Conservation (phyloP, 2,329 filamentous ascomycete genomes). For the Trichoderma guizhouense region DNA sequence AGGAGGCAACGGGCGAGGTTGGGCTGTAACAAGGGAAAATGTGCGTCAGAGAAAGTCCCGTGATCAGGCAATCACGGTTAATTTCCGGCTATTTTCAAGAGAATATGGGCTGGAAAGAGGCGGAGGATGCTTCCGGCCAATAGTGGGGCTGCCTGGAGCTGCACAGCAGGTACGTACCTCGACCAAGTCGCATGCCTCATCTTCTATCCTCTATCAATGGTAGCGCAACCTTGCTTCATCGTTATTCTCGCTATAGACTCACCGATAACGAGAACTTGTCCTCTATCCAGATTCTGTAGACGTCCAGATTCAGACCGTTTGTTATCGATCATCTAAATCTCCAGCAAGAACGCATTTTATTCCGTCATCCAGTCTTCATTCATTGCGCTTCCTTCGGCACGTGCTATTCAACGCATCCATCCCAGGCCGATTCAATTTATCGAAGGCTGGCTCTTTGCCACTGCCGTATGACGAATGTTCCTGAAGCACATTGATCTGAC, state of each 20-base stretch:
- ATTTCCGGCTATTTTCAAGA: slow-evolving; percentile 17
- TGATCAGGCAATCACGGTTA: slow-evolving; percentile 20
- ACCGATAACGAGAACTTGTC: neutral
- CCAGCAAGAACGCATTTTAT: no score
- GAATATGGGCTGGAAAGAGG: neutral
- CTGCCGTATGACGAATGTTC: slow-evolving; percentile 78
- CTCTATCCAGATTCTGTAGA: neutral
- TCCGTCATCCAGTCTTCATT: neutral
- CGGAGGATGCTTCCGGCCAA: neutral
- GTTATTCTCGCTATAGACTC: neutral
- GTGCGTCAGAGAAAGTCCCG: slow-evolving; percentile 24
- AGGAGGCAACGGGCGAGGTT: slow-evolving; percentile 4
- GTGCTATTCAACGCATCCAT: neutral
- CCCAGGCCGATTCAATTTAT: neutral
- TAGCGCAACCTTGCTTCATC: neutral
- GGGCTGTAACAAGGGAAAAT: slow-evolving; percentile 12
- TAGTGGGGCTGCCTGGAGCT: neutral
- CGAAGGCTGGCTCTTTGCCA: slow-evolving; percentile 19
- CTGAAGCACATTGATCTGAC: slow-evolving; percentile 93
- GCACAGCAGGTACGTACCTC: neutral
- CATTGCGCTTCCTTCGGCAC: neutral
- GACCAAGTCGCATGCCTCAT: neutral
- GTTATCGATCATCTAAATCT: neutral
- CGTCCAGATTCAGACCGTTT: neutral
- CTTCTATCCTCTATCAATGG: neutral